phyloP scores from a whole-genome alignment of 2,329 filamentous ascomycete genomes.

The Colletotrichum tanaceti region DNA sequence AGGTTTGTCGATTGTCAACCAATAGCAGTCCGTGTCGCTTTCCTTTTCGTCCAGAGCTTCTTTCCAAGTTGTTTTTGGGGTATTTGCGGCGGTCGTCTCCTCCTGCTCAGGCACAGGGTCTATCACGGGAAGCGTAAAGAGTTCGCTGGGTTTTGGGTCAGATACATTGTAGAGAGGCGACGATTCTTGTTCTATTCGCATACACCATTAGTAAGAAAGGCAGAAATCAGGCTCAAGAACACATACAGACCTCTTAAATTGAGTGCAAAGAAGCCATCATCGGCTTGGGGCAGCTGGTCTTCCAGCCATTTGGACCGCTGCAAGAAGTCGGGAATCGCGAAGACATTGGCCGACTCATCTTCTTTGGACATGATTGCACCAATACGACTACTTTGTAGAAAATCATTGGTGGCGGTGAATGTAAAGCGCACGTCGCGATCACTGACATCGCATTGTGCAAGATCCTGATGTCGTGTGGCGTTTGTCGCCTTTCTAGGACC shows the following conservation, averaged over 20 bases:
- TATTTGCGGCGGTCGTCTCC: constrained; percentile 11
- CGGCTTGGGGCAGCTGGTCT: constrained; percentile 43
- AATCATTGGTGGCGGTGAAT: not conserved
- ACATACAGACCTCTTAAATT: constrained; percentile 51
- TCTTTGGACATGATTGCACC: constrained; percentile 53
- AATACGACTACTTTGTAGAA: not conserved
- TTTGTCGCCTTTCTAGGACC: not conserved
- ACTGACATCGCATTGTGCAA: constrained; percentile 22
- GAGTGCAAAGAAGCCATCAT: constrained; percentile 58
- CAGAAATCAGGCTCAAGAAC: constrained; percentile 41
- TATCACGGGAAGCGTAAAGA: constrained; percentile 55
- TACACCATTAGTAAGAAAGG: not conserved
- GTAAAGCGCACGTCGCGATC: constrained; percentile 1
- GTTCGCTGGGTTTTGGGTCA: constrained; percentile 47
- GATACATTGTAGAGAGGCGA: constrained; percentile 34
- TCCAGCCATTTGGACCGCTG: constrained; percentile 63
- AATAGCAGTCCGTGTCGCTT: constrained; percentile 53
- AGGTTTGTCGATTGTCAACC: constrained; percentile 57
- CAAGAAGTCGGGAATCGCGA: constrained; percentile 73
- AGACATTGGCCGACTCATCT: constrained; percentile 65
- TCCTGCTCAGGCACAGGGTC: constrained; percentile 41
- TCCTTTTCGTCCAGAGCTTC: constrained; percentile 41
- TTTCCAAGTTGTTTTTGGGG: constrained; percentile 35
- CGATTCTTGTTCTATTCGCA: constrained; percentile 1
- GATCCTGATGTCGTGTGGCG: not conserved